Evolutionary conservation across 106 monocot genomes (phyloP).

Genomic region (Dioscorea dumetorum): DNA sequence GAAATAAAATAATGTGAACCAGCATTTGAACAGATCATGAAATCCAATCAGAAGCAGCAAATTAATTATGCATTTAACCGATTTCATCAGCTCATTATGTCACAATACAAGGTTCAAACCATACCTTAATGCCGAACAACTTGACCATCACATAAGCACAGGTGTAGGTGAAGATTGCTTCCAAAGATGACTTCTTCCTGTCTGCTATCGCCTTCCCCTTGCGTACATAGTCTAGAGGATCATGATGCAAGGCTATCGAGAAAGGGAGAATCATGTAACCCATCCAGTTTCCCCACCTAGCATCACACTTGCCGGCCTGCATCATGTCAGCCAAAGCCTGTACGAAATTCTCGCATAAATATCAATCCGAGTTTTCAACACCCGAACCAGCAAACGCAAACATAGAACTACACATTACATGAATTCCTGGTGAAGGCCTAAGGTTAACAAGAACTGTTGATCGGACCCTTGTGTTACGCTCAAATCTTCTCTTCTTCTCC

Average conservation of each 20-base stretch:
- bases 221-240: constrained; percentile 68
- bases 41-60: too few relatives aligned
- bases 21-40: too few relatives aligned
- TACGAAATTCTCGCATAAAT: too few relatives aligned
- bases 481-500: constrained; percentile 9
- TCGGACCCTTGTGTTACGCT: constrained; percentile 29
- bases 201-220: constrained; percentile 33
- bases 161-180: constrained; percentile 40
- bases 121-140: constrained; percentile 66
- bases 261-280: constrained; percentile 54
- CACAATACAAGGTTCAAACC: not conserved
- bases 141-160: constrained; percentile 28
- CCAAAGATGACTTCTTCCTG: constrained; percentile 64
- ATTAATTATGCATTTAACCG: too few relatives aligned
- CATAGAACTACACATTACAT: constrained; percentile 17
- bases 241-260: constrained; percentile 21
- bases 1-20: too few relatives aligned
- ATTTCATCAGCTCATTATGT: too few relatives aligned
- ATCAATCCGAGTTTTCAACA: too few relatives aligned
- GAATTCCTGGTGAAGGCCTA: constrained; percentile 41
- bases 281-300: constrained; percentile 55
- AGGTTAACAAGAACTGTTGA: constrained; percentile 58
- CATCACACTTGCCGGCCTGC: constrained; percentile 11
- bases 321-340: constrained; percentile 62
- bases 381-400: too few relatives aligned